These are phyloP conservation scores for Turnera subulata DNA, from an alignment of 345 rosid genomes.

Conservation along the genomic window DNA sequence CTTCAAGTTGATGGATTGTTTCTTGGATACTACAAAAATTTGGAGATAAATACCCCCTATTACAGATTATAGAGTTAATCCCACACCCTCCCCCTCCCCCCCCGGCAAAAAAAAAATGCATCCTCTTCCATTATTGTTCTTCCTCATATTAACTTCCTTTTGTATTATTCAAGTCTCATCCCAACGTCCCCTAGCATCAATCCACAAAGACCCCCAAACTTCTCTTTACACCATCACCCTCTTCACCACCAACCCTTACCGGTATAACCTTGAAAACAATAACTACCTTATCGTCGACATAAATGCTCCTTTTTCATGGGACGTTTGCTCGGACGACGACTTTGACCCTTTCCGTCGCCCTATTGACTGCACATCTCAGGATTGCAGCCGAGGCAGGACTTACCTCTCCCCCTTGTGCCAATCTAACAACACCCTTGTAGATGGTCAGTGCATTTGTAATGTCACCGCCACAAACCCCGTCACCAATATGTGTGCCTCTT, in stretches of 20 bases:
- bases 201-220: background rate
- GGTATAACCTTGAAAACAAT: no score
- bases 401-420: background rate
- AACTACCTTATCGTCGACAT: background rate
- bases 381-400: background rate
- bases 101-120: no score
- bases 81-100: no score
- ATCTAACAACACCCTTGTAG: background rate
- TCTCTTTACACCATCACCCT: background rate
- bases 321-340: background rate
- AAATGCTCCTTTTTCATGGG: background rate
- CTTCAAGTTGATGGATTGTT: no score
- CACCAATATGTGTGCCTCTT: background rate
- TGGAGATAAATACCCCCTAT: no score
- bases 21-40: no score
- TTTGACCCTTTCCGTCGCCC: no score
- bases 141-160: background rate
- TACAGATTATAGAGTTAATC: no score
- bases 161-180: background rate
- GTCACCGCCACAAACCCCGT: background rate
- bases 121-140: no score
- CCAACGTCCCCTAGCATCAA: background rate
- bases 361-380: background rate
- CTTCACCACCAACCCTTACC: background rate
- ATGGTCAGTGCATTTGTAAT: background rate